phyloP scores from a whole-genome alignment of 805 yeast genomes.

The Ogataea philodendri region DNA sequence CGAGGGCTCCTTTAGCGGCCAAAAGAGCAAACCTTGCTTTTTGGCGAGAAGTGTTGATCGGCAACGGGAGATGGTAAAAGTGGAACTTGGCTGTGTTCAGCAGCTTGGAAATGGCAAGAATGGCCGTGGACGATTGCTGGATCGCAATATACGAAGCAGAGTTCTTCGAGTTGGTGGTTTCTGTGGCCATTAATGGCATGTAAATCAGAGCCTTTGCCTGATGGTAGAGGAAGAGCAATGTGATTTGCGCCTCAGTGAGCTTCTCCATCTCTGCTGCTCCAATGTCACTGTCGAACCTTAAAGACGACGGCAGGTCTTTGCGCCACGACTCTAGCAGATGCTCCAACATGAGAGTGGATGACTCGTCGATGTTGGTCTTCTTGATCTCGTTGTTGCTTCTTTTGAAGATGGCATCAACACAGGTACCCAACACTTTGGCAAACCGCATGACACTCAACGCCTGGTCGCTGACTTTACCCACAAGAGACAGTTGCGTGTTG shows the following conservation, averaged over 20 bases:
- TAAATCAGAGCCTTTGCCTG: conserved; percentile 63
- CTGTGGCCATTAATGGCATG: conserved; percentile 56
- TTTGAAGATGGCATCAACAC: conserved; percentile 68
- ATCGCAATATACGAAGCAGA: conserved; percentile 61
- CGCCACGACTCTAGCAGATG: conserved; percentile 78
- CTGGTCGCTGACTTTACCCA: conserved; percentile 65
- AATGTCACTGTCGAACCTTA: conserved; percentile 59
- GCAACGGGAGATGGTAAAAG: conserved; percentile 53
- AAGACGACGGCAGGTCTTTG: conserved; percentile 57
- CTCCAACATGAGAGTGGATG: conserved; percentile 43
- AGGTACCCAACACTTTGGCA: conserved; percentile 68
- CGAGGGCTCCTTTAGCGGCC: conserved; percentile 74
- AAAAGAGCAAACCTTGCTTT: conserved; percentile 61
- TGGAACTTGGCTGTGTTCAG: conserved; percentile 38
- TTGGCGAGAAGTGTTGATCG: conserved; percentile 60
- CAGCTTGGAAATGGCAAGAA: conserved; percentile 48
- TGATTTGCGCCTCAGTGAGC: conserved; percentile 45
- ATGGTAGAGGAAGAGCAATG: conserved; percentile 57
- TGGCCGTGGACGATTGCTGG: conserved; percentile 66
- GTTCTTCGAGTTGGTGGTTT: conserved; percentile 38
- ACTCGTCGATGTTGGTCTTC: conserved; percentile 30
- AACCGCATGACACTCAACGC: conserved; percentile 67
- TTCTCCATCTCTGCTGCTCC: conserved; percentile 45
- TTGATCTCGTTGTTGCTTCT: conserved; percentile 44
- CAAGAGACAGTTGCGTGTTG: conserved; percentile 56